Evolutionary conservation across 805 yeast species (phyloP), one percentile per base, ranked within the genome.

Genomic region (Maudiozyma bulderi): DNA sequence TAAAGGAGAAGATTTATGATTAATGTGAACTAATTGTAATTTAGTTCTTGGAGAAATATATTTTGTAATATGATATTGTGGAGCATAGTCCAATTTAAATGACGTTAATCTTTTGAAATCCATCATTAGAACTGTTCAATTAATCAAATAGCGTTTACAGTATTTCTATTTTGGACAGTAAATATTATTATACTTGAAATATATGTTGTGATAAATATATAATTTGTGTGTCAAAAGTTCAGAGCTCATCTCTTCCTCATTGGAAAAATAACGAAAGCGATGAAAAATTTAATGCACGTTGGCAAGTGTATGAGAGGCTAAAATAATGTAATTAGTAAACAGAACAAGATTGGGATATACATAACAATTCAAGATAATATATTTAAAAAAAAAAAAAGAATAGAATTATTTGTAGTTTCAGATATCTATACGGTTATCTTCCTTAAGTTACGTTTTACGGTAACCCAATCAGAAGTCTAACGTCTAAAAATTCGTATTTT

Each of bases 1-100:
- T 33, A 88, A 74, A 2, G 98, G 97, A 2, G 95, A 82, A 30
- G 88, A 82, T 59, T 84, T 86, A 49, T 66, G 67, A 59, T 82
- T 75, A 38, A 93, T 73, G 53, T 86, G 76, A 10, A 86, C 84
- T 28, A 89, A 67, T 64, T 86, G 95, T 33, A 91, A 75, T 0
- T 96, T 95, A 0, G 97, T 87, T 48, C 90, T 72, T 20, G 68
- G 57, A 0, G 97, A 88, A 40, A 74, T 70, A 89, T 95, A 90
- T 62, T 86, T 86, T 47, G 81, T 78, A 52, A 85, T 73, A 33
- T 64, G 68, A 33, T 64, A 57, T 0, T 84, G 77, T 1, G 93
- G 90, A 1, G 90, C 86, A 61, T 81, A 86, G n/a, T 81, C 86
- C 42, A 84, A 81, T 41, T 77, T 76, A 57, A 85, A 84, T 1